These are phyloP conservation scores for Tulasnella calospora DNA, from an alignment of 768 basidiomycete genomes.

Conservation along the genomic window DNA sequence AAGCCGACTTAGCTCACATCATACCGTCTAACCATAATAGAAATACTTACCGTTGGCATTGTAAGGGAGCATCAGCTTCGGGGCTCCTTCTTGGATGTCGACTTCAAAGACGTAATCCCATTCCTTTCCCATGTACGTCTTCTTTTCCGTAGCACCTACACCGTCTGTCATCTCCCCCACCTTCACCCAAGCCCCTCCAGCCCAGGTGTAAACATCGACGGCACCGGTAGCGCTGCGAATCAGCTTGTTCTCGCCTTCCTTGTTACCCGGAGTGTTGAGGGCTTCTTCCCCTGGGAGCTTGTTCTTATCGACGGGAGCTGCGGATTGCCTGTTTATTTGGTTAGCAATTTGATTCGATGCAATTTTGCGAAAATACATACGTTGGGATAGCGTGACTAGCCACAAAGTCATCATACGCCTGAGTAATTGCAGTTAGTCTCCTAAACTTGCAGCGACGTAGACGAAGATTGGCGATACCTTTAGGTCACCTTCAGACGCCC, in stretches of 20 bases:
- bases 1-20: neutral
- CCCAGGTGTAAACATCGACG: constrained; percentile 68
- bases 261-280: constrained; percentile 78
- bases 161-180: constrained; percentile 96
- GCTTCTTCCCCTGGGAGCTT: constrained; percentile 87
- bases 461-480: constrained; percentile 38
- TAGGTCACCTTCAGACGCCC: constrained; percentile 59
- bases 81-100: constrained; percentile 87
- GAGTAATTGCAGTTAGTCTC: neutral
- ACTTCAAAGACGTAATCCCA: constrained; percentile 99
- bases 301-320: constrained; percentile 89
- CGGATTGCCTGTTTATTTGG: constrained; percentile 51
- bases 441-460: neutral
- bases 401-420: constrained; percentile 62
- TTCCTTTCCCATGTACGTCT: constrained; percentile 88
- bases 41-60: constrained; percentile 67
- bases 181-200: constrained; percentile 68
- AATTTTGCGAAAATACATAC: constrained; percentile 30
- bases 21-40: neutral
- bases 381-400: constrained; percentile 74
- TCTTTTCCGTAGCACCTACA: constrained; percentile 81
- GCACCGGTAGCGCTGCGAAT: constrained; percentile 61
- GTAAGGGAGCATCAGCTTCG: constrained; percentile 90
- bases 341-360: neutral
- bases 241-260: constrained; percentile 91